Conservation (phyloP, 2,329 filamentous ascomycete species). For the Trichoderma semiorbis region DNA sequence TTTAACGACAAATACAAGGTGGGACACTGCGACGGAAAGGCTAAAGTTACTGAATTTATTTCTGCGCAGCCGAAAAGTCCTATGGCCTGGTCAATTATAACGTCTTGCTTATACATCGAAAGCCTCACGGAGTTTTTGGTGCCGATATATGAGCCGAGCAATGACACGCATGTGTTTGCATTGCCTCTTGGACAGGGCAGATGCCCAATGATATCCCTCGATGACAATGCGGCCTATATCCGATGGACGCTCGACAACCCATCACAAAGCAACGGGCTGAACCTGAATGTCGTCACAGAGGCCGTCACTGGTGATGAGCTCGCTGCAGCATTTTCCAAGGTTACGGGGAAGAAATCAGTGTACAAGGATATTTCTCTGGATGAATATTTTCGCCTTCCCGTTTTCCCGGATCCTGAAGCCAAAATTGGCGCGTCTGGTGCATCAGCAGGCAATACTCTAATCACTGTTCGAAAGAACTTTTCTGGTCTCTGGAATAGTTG, state of each 20-base stretch:
- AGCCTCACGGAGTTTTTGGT: neutral
- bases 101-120: neutral
- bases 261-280: neutral
- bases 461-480: neutral
- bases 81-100: neutral
- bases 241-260: neutral
- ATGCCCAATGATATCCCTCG: neutral
- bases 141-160: neutral
- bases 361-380: neutral
- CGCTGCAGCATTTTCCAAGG: neutral
- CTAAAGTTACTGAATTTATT: neutral
- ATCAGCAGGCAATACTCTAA: no score
- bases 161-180: neutral
- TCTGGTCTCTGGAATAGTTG: neutral
- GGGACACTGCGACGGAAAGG: neutral
- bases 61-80: neutral
- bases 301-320: neutral
- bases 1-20: neutral
- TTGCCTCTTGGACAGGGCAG: neutral
- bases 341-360: neutral
- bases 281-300: neutral
- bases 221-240: neutral
- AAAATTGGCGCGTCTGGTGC: no score
- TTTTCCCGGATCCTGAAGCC: neutral
- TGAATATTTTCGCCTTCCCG: neutral